Evolutionary conservation across 2,329 filamentous ascomycete species (phyloP).

Genomic region (Claviceps cyperi): DNA sequence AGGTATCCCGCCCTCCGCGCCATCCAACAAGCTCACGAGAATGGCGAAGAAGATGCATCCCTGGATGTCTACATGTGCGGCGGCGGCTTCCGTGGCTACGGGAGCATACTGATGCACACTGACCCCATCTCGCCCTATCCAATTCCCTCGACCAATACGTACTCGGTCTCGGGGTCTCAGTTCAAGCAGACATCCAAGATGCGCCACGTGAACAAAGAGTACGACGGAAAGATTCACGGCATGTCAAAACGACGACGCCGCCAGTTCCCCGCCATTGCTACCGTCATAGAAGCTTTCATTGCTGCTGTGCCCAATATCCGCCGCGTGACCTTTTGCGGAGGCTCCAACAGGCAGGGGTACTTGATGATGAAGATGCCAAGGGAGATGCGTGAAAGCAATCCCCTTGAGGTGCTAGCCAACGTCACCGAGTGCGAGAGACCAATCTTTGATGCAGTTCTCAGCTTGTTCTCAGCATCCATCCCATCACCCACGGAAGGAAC

Average conservation of each 20-base stretch:
- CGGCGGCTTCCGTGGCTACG: constrained; percentile 82
- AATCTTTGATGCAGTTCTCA: constrained; percentile 22
- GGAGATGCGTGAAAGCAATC: constrained; percentile 46
- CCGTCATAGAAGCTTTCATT: constrained; percentile 63
- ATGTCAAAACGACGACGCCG: constrained; percentile 64
- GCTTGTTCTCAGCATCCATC: constrained; percentile 26
- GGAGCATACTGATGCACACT: constrained; percentile 72
- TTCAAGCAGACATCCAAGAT: constrained; percentile 44
- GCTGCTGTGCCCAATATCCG: constrained; percentile 55
- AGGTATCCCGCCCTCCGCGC: constrained; percentile 35
- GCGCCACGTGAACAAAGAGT: constrained; percentile 33
- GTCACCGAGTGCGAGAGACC: constrained; percentile 13
- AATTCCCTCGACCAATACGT: constrained; percentile 69
- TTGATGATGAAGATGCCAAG: constrained; percentile 56
- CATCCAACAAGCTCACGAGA: constrained; percentile 20
- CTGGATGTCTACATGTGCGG: constrained; percentile 74
- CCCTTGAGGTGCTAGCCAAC: constrained; percentile 33
- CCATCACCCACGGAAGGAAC: constrained; percentile 16
- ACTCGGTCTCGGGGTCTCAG: constrained; percentile 44
- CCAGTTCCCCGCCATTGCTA: constrained; percentile 73
- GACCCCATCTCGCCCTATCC: constrained; percentile 66
- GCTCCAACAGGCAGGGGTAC: constrained; percentile 74
- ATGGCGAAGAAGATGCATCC: constrained; percentile 20
- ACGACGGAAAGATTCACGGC: constrained; percentile 50
- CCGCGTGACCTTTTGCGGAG: constrained; percentile 69